A percentile compares a stretch with the other conserved stretches of the same genome.
Conservation (phyloP, 2,329 filamentous ascomycete species). For the Lasiodiplodia theobromae region DNA sequence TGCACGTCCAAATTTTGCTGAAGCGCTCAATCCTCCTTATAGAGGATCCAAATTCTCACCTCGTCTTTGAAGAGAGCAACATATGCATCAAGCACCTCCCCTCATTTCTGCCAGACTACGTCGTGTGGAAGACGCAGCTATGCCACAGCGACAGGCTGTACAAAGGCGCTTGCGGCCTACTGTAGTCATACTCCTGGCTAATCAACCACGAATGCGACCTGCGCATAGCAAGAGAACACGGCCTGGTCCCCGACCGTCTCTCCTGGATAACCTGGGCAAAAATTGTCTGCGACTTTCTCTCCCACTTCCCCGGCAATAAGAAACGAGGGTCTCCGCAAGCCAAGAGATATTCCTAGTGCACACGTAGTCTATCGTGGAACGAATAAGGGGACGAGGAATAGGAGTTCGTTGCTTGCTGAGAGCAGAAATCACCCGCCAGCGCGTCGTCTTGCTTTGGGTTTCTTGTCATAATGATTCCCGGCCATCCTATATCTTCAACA, state of each 20-base stretch:
- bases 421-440: too few relatives aligned
- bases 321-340: too few relatives aligned
- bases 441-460: too few relatives aligned
- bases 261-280: background rate
- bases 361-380: too few relatives aligned
- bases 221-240: slow-evolving; percentile 41
- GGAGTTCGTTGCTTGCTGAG: too few relatives aligned
- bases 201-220: slow-evolving; percentile 43
- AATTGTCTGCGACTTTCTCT: background rate
- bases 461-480: too few relatives aligned
- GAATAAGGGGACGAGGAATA: too few relatives aligned
- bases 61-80: slow-evolving; percentile 34
- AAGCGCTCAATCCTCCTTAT: slow-evolving; percentile 5
- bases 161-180: slow-evolving; percentile 41
- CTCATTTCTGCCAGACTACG: slow-evolving; percentile 40
- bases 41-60: slow-evolving; percentile 29
- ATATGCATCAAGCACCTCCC: slow-evolving; percentile 45
- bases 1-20: slow-evolving; percentile 25
- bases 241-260: too few relatives aligned
- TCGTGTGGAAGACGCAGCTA: slow-evolving; percentile 43
- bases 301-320: background rate
- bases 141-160: slow-evolving; percentile 33
- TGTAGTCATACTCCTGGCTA: slow-evolving; percentile 47
- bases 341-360: too few relatives aligned
- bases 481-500: background rate